Evolutionary conservation across 2,329 filamentous ascomycete genomes (phyloP), one percentile per base, ranked within the genome.

Genomic region (Arthrobotrys iridis): DNA sequence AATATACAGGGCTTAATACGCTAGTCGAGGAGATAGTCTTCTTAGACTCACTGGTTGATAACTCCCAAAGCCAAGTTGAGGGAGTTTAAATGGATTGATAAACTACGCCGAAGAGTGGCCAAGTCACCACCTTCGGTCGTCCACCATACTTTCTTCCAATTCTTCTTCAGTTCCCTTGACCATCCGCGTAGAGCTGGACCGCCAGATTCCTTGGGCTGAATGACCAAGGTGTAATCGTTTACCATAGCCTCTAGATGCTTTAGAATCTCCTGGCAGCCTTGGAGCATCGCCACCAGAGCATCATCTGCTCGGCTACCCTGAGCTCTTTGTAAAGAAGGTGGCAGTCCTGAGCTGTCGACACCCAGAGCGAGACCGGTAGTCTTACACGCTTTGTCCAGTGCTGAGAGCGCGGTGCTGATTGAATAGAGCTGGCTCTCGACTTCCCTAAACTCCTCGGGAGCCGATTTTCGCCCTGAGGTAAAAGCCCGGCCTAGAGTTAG

Each of bases 101-200:
- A 35, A 48, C 46, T 55, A 4, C 62, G 46, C 20, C 79, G 45
- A 0, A 81, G 65, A 0, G 77, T 59, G 4, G 71, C 77, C 0
- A 81, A 50, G 37, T 80, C 79, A 6, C 79, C 80, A 5, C 77
- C 78, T 46, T 80, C 80, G 1, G 78, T 81, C 2, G 79, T 81
- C 80, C 80, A 81, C 22, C 76, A 77, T 18, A 80, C 66, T 55
- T 80, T 81, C 60, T 77, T 80, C 79, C 79, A 81, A 41, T 81
- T 81, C 45, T 57, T 79, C 11, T 77, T 22, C 5, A 81, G 41
- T 1, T 73, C 76, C 18, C 68, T 63, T 28, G 75, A 77, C 80
- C 79, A 81, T 24, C 52, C 76, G 2, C 64, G 40, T 35, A 60
- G 57, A 5, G 20, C 18, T n/a, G 55, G 48, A 6, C 50, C 33